A percentile compares a stretch with the other conserved stretches of the same genome.
Evolutionary conservation across 73 alveolate species (phyloP).

Genomic region (Blepharisma japonicum): DNA sequence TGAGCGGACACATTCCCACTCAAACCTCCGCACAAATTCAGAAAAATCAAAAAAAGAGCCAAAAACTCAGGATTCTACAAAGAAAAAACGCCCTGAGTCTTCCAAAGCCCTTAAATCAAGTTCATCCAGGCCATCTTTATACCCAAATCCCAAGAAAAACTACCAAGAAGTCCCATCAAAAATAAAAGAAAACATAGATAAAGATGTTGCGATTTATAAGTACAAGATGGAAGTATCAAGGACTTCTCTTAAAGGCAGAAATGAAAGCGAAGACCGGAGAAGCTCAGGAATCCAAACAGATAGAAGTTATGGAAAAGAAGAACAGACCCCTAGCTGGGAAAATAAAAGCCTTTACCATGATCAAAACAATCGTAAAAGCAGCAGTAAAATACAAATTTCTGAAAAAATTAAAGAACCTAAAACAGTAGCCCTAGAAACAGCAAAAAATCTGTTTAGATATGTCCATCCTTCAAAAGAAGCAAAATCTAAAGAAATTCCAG

Average conservation of each 20-base stretch:
- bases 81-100: not conserved
- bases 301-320: not conserved
- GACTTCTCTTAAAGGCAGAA: too few relatives aligned
- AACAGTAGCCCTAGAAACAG: not conserved
- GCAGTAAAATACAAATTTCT: not conserved
- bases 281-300: not conserved
- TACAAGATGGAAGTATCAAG: too few relatives aligned
- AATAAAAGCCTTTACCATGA: too few relatives aligned
- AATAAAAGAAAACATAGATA: too few relatives aligned
- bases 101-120: too few relatives aligned
- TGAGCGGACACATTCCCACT: not conserved
- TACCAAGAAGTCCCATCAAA: too few relatives aligned
- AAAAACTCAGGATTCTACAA: not conserved
- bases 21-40: constrained; percentile 9
- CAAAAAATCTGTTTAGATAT: not conserved
- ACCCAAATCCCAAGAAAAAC: too few relatives aligned
- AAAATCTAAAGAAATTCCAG: not conserved
- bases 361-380: not conserved
- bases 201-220: too few relatives aligned
- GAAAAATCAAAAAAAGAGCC: not conserved
- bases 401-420: not conserved
- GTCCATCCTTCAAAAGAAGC: not conserved
- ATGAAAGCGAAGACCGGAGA: not conserved
- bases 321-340: not conserved
- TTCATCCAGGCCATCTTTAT: too few relatives aligned